Evolutionary conservation across 2,329 filamentous ascomycete species (phyloP).

Genomic region (Fusarium hainanense): DNA sequence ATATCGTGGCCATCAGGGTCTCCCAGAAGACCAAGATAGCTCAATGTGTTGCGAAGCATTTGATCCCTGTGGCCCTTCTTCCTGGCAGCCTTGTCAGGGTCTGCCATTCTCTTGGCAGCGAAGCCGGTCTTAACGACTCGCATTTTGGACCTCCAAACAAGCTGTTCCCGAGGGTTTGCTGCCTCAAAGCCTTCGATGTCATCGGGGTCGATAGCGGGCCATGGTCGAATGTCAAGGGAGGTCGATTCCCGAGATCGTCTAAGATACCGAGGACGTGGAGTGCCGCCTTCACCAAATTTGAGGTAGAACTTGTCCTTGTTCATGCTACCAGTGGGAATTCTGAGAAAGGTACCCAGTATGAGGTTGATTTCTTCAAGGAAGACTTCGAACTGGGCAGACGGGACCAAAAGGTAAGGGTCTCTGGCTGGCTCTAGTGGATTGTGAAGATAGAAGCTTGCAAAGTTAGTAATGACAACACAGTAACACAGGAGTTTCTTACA

Average conservation of each 20-base stretch:
- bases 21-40: constrained; percentile 72
- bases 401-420: constrained; percentile 72
- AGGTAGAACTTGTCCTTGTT: constrained; percentile 67
- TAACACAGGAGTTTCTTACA: constrained; percentile 65
- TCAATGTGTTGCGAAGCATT: constrained; percentile 72
- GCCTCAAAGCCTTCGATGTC: constrained; percentile 51
- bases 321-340: constrained; percentile 64
- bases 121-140: constrained; percentile 39
- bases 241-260: constrained; percentile 63
- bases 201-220: constrained; percentile 51
- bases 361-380: constrained; percentile 75
- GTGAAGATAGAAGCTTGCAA: constrained; percentile 73
- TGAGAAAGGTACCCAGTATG: constrained; percentile 63
- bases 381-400: constrained; percentile 70
- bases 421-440: constrained; percentile 60
- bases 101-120: constrained; percentile 50
- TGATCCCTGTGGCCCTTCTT: constrained; percentile 63
- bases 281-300: constrained; percentile 69
- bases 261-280: constrained; percentile 75
- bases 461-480: constrained; percentile 14
- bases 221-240: constrained; percentile 46
- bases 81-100: constrained; percentile 56
- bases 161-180: constrained; percentile 22
- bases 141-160: constrained; percentile 38
- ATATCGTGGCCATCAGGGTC: constrained; percentile 27